Conservation (phyloP, 2,329 filamentous ascomycete genomes). For the Cladosporium sp. region DNA sequence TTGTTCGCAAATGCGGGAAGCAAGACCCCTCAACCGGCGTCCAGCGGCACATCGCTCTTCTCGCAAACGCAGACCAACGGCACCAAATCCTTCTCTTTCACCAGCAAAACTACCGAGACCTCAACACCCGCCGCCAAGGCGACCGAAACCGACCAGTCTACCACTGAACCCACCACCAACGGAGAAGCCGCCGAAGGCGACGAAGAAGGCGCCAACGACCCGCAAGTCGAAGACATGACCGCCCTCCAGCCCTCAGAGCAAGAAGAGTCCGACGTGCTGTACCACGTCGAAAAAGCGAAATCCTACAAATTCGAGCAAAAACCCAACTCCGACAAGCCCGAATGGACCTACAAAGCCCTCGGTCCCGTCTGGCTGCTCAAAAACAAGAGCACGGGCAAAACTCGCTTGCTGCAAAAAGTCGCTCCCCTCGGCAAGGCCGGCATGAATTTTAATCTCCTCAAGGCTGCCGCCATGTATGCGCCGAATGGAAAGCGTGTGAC, state of each 20-base stretch:
- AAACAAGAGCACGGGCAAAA: conserved; percentile 62
- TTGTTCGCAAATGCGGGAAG: conserved; percentile 3
- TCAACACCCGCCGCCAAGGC: conserved; percentile 8
- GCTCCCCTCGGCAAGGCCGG: conserved; percentile 70
- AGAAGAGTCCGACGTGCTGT: conserved; percentile 62
- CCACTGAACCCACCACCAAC: conserved; percentile 38
- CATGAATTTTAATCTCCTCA: conserved; percentile 64
- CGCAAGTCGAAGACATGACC: conserved; percentile 64
- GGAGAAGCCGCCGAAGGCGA: conserved; percentile 28
- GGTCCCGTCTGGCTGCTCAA: conserved; percentile 69
- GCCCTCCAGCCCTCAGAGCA: conserved; percentile 57
- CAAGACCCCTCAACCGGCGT: conserved; percentile 4
- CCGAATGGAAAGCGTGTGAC: conserved; percentile 41
- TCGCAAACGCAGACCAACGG: conserved; percentile 3
- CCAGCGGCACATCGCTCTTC: conserved; percentile 11
- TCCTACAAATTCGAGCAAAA: conserved; percentile 57
- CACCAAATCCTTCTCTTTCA: conserved; percentile 7
- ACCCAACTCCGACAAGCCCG: conserved; percentile 47
- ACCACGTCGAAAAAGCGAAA: conserved; percentile 64
- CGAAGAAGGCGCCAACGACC: conserved; percentile 25
- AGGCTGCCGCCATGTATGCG: conserved; percentile 56
- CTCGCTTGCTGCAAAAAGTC: conserved; percentile 67
- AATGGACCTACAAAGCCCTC: conserved; percentile 66
- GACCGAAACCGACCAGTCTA: conserved; percentile 31
- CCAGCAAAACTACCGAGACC: conserved; percentile 4